phyloP scores from a whole-genome alignment of 2,329 filamentous ascomycete species.

The Scedosporium boydii region DNA sequence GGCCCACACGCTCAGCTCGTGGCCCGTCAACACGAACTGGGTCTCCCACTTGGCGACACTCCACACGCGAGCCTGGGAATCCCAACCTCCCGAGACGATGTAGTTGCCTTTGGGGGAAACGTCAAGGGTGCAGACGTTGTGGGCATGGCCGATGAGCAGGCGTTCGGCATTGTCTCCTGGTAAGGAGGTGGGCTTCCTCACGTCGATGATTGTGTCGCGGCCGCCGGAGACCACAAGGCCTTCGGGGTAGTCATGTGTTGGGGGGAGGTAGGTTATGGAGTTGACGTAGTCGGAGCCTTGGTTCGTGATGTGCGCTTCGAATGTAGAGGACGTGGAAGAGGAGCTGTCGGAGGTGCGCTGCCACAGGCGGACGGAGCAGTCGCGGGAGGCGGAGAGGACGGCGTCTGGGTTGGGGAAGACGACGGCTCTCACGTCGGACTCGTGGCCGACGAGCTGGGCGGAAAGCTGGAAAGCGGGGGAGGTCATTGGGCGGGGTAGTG shows the following conservation, averaged over 20 bases:
- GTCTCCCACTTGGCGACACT: conserved; percentile 76
- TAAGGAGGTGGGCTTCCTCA: conserved; percentile 59
- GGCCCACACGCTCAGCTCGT: conserved; percentile 77
- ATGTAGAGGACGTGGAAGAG: conserved; percentile 52
- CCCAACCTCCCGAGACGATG: conserved; percentile 90
- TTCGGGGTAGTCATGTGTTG: conserved; percentile 58
- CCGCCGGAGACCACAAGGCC: conserved; percentile 83
- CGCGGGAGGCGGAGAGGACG: conserved; percentile 79
- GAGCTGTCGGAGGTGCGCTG: conserved; percentile 42
- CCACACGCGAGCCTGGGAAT: conserved; percentile 82
- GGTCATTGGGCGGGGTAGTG: conserved; percentile 4
- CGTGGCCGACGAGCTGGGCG: conserved; percentile 78
- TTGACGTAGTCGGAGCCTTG: conserved; percentile 85
- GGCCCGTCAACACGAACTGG: conserved; percentile 60
- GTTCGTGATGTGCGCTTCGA: conserved; percentile 68
- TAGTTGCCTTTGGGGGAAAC: conserved; percentile 62
- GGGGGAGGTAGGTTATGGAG: conserved; percentile 65
- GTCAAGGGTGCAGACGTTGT: conserved; percentile 83
- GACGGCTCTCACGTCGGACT: conserved; percentile 88
- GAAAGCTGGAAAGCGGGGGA: conserved; percentile 80
- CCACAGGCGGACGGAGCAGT: conserved; percentile 86
- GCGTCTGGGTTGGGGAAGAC: conserved; percentile 63
- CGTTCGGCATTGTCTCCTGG: conserved; percentile 73
- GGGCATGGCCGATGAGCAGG: conserved; percentile 73
- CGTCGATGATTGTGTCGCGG: conserved; percentile 87